Base-by-base conservation (phyloP, 768 basidiomycete species). In the Lactarius indigo region DNA sequence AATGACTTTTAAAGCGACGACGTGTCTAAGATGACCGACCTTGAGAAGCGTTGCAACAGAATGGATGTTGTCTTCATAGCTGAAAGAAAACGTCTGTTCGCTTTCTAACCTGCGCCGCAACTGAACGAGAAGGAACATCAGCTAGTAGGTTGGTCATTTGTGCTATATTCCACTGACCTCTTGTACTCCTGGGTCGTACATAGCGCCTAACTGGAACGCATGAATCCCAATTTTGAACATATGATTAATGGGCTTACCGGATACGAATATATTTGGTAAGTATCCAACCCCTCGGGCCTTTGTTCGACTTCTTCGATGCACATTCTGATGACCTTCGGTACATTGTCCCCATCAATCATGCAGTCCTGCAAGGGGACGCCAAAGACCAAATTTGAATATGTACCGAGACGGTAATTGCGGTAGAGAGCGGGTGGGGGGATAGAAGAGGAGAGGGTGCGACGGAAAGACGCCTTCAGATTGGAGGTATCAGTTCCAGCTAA, bases 361-460 rank as follows among this genome's bases (percentile, higher is more conserved):
- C 96, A 96, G 73, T 96, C 94, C 47, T 89, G 87, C 64, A 96
- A 77, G 70, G 85, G 88, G 70, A 95, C 87, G 23, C 94, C 95
- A 74, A 96, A 97, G 39, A 96, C 91, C 30, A 97, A 77, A 75
- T 96, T 93, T 59, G 84, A 85, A 73, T 94, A 96, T 74, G 87
- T 86, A 30, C 95, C 95, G 30, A 96, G 89, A 68, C 83, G 80
- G 63, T 85, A 89, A 73, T 91, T 87, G 72, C 89, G 82, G 76
- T 94, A 94, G 72, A 91, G 78, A 41, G 87, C 81, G 15, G 86
- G 87, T 66, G 87, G 87, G n/a, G 90, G 92, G 60, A 86, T 87
- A 17, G 87, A 82, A 31, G 82, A 82, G 3, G 85, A 82, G 59
- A 92, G 76, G 17, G 87, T 83, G 35, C 84, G 85, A 12, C 86